These are phyloP conservation scores for Pythium grandisporangium DNA, from an alignment of 352 stramenopile genomes.

Conservation along the genomic window DNA sequence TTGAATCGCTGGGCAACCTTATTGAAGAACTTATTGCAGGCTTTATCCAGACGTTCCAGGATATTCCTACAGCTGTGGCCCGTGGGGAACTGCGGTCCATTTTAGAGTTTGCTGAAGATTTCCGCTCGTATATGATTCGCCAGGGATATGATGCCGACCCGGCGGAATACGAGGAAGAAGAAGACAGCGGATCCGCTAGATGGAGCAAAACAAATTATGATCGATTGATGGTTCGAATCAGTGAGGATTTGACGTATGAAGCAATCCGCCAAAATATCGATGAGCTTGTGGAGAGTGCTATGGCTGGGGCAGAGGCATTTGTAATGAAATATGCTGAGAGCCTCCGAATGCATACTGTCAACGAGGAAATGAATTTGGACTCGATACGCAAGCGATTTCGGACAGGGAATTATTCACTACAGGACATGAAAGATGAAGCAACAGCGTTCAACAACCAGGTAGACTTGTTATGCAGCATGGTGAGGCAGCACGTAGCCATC, in stretches of 20 bases:
- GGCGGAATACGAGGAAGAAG: not conserved
- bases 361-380: slow-evolving; percentile 42
- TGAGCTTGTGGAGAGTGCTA: slow-evolving; percentile 19
- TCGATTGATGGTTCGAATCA: slow-evolving; percentile 24
- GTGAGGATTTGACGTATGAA: slow-evolving; percentile 20
- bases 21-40: slow-evolving; percentile 20
- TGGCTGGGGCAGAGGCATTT: slow-evolving; percentile 15
- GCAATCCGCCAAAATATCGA: slow-evolving; percentile 28
- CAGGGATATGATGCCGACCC: not conserved
- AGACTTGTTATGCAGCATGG: no score
- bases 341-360: slow-evolving; percentile 23
- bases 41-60: slow-evolving; percentile 29
- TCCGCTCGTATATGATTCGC: slow-evolving; percentile 18
- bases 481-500: no score
- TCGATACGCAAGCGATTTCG: slow-evolving; percentile 28
- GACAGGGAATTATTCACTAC: slow-evolving; percentile 27
- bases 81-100: slow-evolving; percentile 31
- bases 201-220: slow-evolving; percentile 14
- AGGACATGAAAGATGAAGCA: slow-evolving; percentile 28
- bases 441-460: slow-evolving; percentile 30
- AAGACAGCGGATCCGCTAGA: slow-evolving; percentile 5
- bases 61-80: slow-evolving; percentile 22
- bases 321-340: slow-evolving; percentile 20
- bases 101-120: slow-evolving; percentile 37
- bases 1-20: slow-evolving; percentile 14